These are phyloP conservation scores for Lenwebbia sp. DNA, from an alignment of 345 rosid species.

Conservation along the genomic window DNA sequence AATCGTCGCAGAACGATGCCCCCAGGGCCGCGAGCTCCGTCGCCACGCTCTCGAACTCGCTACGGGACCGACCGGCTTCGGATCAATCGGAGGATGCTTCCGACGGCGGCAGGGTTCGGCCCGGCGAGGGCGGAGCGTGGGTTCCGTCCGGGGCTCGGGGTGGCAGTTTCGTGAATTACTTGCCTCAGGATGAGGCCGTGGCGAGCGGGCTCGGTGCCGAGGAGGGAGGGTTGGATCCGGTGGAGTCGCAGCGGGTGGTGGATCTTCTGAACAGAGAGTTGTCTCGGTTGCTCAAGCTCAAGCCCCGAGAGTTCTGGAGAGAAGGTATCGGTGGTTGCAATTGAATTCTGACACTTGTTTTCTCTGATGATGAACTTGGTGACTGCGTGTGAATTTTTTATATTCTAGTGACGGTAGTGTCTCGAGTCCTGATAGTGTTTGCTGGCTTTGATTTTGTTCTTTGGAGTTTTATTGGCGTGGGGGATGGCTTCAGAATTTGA, in stretches of 20 bases:
- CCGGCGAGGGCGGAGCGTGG: slow-evolving; percentile 35
- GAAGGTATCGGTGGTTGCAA: slow-evolving; percentile 30
- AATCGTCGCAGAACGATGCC: slow-evolving; percentile 6
- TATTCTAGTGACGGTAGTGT: background rate
- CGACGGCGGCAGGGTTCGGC: slow-evolving; percentile 19
- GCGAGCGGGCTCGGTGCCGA: slow-evolving; percentile 71
- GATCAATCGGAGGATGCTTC: slow-evolving; percentile 9
- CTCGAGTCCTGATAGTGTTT: background rate
- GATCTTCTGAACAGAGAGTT: slow-evolving; percentile 86
- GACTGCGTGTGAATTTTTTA: background rate
- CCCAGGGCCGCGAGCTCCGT: slow-evolving; percentile 8
- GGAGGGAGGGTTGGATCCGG: slow-evolving; percentile 79
- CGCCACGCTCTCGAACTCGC: slow-evolving; percentile 51
- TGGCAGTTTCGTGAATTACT: slow-evolving; percentile 67
- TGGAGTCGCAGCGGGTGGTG: slow-evolving; percentile 91
- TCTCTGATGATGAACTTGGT: background rate
- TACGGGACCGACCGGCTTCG: slow-evolving; percentile 28
- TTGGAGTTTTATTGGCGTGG: background rate
- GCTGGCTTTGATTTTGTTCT: background rate
- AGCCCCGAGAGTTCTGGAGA: slow-evolving; percentile 80
- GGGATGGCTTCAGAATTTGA: background rate
- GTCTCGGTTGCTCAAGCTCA: slow-evolving; percentile 65
- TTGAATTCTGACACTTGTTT: background rate
- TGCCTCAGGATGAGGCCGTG: slow-evolving; percentile 95
- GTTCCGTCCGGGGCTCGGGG: slow-evolving; percentile 21